These are phyloP conservation scores for Triticum urartu DNA, from an alignment of 176 grass and related monocot species.

Conservation along the genomic window DNA sequence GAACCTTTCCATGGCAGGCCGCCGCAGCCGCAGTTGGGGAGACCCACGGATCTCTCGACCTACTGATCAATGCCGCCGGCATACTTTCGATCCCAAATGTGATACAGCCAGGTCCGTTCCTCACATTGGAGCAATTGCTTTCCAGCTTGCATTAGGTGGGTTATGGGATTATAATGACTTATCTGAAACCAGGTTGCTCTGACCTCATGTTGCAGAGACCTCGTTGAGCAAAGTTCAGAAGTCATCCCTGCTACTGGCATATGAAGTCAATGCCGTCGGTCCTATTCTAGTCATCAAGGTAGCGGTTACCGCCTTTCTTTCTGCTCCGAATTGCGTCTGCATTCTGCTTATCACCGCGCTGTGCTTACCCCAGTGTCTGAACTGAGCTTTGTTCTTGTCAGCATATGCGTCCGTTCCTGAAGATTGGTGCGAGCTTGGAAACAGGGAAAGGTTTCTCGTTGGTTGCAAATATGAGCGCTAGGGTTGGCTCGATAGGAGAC, in stretches of 20 bases:
- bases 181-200: slow-evolving; percentile 6
- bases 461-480: slow-evolving; percentile 75
- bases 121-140: not conserved
- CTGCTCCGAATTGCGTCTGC: not conserved
- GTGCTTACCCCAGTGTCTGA: not conserved
- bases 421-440: slow-evolving; percentile 48
- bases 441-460: slow-evolving; percentile 56
- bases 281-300: slow-evolving; percentile 85
- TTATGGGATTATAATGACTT: not conserved
- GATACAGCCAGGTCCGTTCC: slow-evolving; percentile 63
- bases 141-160: not conserved
- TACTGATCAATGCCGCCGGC: slow-evolving; percentile 79
- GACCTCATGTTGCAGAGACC: slow-evolving; percentile 52
- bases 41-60: slow-evolving; percentile 59
- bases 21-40: slow-evolving; percentile 55
- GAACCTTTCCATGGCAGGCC: slow-evolving; percentile 41
- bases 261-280: slow-evolving; percentile 78
- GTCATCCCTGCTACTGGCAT: slow-evolving; percentile 67
- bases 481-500: slow-evolving; percentile 82
- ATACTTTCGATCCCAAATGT: slow-evolving; percentile 76
- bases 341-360: not conserved
- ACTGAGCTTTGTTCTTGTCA: not conserved
- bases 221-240: slow-evolving; percentile 83
- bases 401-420: slow-evolving; percentile 80
- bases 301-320: not conserved